These are phyloP conservation scores for Lentinus tigrinus DNA, from an alignment of 768 basidiomycete genomes.

Conservation along the genomic window DNA sequence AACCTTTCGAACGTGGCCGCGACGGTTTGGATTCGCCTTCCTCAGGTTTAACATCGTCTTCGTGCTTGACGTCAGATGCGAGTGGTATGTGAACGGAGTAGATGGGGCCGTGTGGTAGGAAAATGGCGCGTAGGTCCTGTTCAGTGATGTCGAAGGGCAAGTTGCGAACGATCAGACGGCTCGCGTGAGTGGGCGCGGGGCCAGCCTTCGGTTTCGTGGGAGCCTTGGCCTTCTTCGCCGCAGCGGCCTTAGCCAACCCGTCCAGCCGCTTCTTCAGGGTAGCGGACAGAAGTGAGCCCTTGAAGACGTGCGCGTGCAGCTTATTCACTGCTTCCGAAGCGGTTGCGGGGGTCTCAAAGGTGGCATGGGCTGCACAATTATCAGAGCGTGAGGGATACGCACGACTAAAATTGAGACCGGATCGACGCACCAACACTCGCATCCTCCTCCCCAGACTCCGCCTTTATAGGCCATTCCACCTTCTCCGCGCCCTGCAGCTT, in stretches of 20 bases:
- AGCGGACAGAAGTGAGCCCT: conserved; percentile 82
- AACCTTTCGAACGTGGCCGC: conserved; percentile 59
- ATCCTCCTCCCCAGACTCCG: conserved; percentile 44
- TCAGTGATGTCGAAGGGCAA: conserved; percentile 81
- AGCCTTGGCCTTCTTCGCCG: conserved; percentile 24
- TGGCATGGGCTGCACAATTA: conserved; percentile 55
- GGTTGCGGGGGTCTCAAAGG: conserved; percentile 66
- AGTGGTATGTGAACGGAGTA: conserved; percentile 80
- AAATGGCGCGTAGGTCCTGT: conserved; percentile 80
- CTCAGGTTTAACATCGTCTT: conserved; percentile 25
- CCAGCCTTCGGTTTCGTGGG: conserved; percentile 23
- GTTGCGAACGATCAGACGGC: conserved; percentile 88
- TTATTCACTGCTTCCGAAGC: conserved; percentile 74
- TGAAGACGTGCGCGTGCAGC: conserved; percentile 92
- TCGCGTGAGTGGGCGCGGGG: conserved; percentile 64
- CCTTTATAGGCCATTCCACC: conserved; percentile 65
- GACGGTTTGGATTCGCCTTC: conserved; percentile 29
- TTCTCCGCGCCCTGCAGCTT: conserved; percentile 78
- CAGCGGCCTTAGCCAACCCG: conserved; percentile 50
- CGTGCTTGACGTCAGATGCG: conserved; percentile 21
- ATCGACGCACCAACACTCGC: conserved; percentile 45
- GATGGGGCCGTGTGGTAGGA: conserved; percentile 86
- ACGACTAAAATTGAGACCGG: neutral
- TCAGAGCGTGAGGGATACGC: neutral
- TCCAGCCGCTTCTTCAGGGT: conserved; percentile 86